Percentiles rank a stretch among this genome's conserved stretches.
Evolutionary conservation across 768 basidiomycete genomes (phyloP).

Genomic region (Panaeolus cyanescens): DNA sequence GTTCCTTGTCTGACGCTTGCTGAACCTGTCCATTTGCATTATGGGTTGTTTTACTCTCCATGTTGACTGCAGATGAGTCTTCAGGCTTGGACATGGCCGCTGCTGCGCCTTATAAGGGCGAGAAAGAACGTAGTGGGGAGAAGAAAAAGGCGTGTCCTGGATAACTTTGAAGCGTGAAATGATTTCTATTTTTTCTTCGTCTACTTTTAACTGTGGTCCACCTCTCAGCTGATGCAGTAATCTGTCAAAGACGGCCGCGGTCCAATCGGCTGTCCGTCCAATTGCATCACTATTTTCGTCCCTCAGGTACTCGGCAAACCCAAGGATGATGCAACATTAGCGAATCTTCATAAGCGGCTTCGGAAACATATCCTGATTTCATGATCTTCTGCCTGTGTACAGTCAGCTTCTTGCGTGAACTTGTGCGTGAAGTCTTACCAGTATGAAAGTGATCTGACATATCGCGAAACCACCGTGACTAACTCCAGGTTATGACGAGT

Average conservation of each 20-base stretch:
- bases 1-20: not conserved
- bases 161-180: not conserved
- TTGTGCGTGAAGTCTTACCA: not conserved
- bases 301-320: slow-evolving; percentile 1
- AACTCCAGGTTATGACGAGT: no score
- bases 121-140: not conserved
- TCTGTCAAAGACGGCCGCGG: not conserved
- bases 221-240: not conserved
- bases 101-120: not conserved
- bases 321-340: slow-evolving; percentile 1
- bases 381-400: no score
- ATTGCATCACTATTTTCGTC: not conserved
- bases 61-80: not conserved
- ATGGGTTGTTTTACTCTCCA: not conserved
- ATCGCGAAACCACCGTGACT: no score
- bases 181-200: not conserved
- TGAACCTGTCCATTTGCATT: not conserved
- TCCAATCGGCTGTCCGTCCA: not conserved
- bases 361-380: not conserved
- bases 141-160: not conserved
- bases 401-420: not conserved
- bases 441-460: no score
- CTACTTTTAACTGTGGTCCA: not conserved
- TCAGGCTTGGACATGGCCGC: not conserved
- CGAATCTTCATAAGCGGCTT: not conserved